Conservation (phyloP, 2,329 filamentous ascomycete genomes). For the Penicillium brevicompactum region DNA sequence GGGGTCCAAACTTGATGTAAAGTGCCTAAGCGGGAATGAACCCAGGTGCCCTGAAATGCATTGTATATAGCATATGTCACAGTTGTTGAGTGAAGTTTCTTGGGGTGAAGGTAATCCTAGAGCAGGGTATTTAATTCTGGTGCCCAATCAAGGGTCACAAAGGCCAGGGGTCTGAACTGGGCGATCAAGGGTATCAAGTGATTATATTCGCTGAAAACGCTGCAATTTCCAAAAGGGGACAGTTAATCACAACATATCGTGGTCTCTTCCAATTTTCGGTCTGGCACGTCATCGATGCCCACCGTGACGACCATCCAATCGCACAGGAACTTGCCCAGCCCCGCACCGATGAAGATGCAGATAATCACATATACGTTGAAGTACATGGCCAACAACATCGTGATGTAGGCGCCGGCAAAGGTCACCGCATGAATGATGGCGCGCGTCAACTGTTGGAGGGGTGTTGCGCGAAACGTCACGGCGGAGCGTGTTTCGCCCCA, state of each 20-base stretch:
- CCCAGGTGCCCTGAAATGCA: no score
- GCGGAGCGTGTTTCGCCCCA: background rate
- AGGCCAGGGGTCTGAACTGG: background rate
- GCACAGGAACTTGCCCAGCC: constrained; percentile 23
- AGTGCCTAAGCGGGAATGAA: no score
- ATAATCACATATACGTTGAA: constrained; percentile 24
- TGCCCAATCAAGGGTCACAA: no score
- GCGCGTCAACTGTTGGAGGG: constrained; percentile 17
- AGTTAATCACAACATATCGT: constrained; percentile 21
- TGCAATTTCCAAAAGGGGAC: background rate
- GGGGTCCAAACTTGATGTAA: no score
- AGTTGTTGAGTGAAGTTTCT: no score
- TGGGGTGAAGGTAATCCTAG: no score
- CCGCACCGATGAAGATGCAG: constrained; percentile 22
- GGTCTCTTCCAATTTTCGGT: constrained; percentile 18
- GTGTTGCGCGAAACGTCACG: constrained; percentile 19
- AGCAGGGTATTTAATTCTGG: no score
- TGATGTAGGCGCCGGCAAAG: constrained; percentile 21
- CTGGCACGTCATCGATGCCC: constrained; percentile 11
- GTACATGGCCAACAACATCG: constrained; percentile 23
- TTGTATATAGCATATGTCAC: no score
- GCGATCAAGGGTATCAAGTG: background rate
- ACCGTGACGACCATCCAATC: constrained; percentile 25
- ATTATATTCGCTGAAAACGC: background rate
- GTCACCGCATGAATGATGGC: constrained; percentile 20